phyloP scores from a whole-genome alignment of 805 yeast genomes.

The Wickerhamomyces chaumierensis region DNA sequence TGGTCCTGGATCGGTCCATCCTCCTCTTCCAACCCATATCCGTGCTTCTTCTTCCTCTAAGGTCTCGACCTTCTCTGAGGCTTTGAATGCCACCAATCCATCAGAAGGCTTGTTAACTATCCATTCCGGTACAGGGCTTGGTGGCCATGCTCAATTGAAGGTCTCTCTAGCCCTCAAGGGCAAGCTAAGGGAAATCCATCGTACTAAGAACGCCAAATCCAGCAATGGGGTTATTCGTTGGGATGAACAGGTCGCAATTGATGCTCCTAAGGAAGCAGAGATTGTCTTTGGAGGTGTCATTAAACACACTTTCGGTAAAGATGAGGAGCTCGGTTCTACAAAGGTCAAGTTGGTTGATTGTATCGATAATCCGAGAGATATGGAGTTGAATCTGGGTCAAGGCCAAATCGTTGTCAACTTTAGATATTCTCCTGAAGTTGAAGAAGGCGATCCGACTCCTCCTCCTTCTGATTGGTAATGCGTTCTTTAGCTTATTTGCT shows the following conservation, averaged over 20 bases:
- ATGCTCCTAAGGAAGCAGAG: slow-evolving; percentile 49
- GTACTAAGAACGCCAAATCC: slow-evolving; percentile 49
- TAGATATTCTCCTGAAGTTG: slow-evolving; percentile 21
- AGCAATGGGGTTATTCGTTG: slow-evolving; percentile 35
- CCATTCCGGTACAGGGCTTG: slow-evolving; percentile 33
- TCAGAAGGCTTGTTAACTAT: slow-evolving; percentile 40
- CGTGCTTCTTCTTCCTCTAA: slow-evolving; percentile 11
- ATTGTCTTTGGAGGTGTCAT: slow-evolving; percentile 51
- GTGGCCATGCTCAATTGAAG: slow-evolving; percentile 38
- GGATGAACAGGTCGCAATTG: slow-evolving; percentile 59
- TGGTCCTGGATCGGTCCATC: slow-evolving; percentile 4
- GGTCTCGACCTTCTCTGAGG: slow-evolving; percentile 13
- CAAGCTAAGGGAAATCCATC: slow-evolving; percentile 43
- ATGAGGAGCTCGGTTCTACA: slow-evolving; percentile 49
- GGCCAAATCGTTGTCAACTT: slow-evolving; percentile 34
- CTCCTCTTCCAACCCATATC: not conserved
- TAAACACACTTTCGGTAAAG: slow-evolving; percentile 67
- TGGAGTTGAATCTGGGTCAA: slow-evolving; percentile 25
- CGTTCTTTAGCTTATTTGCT: too few relatives aligned
- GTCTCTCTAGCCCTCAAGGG: slow-evolving; percentile 36
- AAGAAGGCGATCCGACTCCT: slow-evolving; percentile 9
- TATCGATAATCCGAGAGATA: slow-evolving; percentile 32
- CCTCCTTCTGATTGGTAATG: slow-evolving; percentile 13
- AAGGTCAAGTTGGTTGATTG: slow-evolving; percentile 39
- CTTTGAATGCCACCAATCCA: slow-evolving; percentile 10